Base-by-base conservation (phyloP, 306 rosid genomes). In the Canavalia gladiata region DNA sequence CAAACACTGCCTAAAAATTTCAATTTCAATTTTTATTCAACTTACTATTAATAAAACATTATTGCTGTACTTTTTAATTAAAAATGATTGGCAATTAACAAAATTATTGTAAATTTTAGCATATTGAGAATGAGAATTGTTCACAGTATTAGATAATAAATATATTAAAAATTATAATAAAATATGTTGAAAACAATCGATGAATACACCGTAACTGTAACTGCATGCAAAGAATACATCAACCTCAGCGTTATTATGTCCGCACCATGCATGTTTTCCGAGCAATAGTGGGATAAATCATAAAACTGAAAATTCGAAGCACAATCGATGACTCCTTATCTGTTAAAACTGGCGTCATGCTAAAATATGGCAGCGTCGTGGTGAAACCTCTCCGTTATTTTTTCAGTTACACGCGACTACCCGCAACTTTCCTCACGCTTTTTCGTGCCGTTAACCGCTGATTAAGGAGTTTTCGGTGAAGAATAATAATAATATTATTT, bases 351-450 rank as follows among this genome's bases (percentile, higher is more conserved):
- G 71, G 55, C 35, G 28, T 31, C 50, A 4, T 52, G 25, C 25
- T 18, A 18, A 6, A 60, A 68, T 35, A 11, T 78, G 30, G 75
- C 66, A 52, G 50, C 70, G 47, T 49, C 10, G 82, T 49, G 82
- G 72, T 72, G 88, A 84, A 84, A 60, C 41, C 41, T 59, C 18
- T 55, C 34, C 49, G 2, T 39, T 29, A 56, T 63, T 60, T 33
- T 57, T 33, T 60, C 34, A 75, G 25, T 10, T 75, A 30, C 69
- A 6, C 71, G 11, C 13, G 4, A 8, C 64, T 37, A 63, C 1
- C 55, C 34, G 7, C 10, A 49, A 65, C 72, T 82, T 54, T 52
- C 10, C 66, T 79, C 84, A 86, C 75, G 71, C 12, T 43, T 74
- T 18, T n/a, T 33, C 8, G 18, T 10, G 3, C 35, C 18, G 28